These are phyloP conservation scores for Apiospora arundinis DNA, from an alignment of 2,329 filamentous ascomycete species.

Conservation along the genomic window DNA sequence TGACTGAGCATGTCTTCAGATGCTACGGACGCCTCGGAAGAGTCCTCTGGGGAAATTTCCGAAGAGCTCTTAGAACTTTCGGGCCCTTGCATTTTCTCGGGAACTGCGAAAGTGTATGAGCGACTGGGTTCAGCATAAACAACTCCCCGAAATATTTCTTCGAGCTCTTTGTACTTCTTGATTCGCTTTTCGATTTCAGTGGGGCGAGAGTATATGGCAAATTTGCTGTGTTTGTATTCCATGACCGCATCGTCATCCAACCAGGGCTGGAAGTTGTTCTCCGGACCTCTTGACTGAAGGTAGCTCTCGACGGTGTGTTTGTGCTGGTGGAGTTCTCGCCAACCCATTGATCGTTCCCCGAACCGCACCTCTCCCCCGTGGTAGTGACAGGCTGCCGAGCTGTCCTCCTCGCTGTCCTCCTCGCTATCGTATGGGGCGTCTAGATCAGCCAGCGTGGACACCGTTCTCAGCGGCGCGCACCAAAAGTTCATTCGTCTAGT, in stretches of 20 bases:
- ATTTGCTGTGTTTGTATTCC: too few species aligned
- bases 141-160: background rate
- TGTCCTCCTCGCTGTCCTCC: background rate
- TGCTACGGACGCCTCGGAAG: too few species aligned
- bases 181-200: background rate
- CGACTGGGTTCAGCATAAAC: background rate
- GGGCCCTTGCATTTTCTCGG: background rate
- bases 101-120: background rate
- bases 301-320: conserved; percentile 19
- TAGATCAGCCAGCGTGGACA: conserved; percentile 20
- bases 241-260: background rate
- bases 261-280: conserved; percentile 26
- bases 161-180: background rate
- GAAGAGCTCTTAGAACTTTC: background rate
- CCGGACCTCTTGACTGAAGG: conserved; percentile 14
- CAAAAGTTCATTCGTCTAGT: conserved; percentile 6
- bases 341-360: conserved; percentile 28
- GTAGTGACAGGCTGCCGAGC: conserved; percentile 14
- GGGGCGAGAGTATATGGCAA: too few species aligned
- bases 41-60: too few species aligned
- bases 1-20: background rate
- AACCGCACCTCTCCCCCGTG: conserved; percentile 23
- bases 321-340: conserved; percentile 21
- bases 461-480: conserved; percentile 12
- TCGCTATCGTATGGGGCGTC: background rate